Percentiles rank a stretch among this genome's conserved stretches.
Evolutionary conservation across 257 asterid genomes (phyloP).

Genomic region (Capsicum baccatum): DNA sequence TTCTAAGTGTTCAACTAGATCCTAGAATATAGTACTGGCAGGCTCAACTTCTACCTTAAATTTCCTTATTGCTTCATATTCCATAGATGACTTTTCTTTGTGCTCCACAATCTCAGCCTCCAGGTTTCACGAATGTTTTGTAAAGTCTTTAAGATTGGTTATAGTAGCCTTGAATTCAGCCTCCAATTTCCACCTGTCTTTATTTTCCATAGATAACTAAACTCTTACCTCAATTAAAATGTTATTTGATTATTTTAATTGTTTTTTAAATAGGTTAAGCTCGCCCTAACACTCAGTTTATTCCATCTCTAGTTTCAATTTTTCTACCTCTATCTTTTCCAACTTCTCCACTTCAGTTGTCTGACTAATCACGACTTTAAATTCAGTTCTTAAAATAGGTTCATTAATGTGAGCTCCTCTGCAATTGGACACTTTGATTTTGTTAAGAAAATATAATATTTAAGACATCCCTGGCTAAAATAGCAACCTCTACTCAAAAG

Average conservation of each 20-base stretch:
- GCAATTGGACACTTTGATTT: neutral
- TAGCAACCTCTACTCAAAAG: no score
- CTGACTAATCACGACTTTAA: slow-evolving; percentile 39
- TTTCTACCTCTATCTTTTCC: slow-evolving; percentile 48
- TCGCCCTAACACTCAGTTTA: slow-evolving; percentile 46
- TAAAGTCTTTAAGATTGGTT: slow-evolving; percentile 24
- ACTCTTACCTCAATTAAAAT: slow-evolving; percentile 24
- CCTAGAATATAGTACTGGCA: slow-evolving; percentile 41
- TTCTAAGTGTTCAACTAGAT: slow-evolving; percentile 58
- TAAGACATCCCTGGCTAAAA: no score
- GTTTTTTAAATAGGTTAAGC: slow-evolving; percentile 50
- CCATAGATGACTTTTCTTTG: slow-evolving; percentile 36
- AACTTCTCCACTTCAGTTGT: slow-evolving; percentile 51
- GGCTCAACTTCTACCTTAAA: slow-evolving; percentile 23
- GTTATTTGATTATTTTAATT: slow-evolving; percentile 4
- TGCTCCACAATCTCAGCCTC: slow-evolving; percentile 57
- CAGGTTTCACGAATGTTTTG: slow-evolving; percentile 49
- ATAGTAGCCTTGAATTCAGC: slow-evolving; percentile 49
- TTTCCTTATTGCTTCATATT: neutral
- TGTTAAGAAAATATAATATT: no score
- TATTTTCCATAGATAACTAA: slow-evolving; percentile 31
- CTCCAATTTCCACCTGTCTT: slow-evolving; percentile 31
- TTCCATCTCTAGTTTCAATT: slow-evolving; percentile 48
- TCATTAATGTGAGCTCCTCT: slow-evolving; percentile 36
- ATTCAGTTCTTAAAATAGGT: slow-evolving; percentile 44